Evolutionary conservation across 225 moss, liverwort and hornwort species (phyloP), one percentile per base, ranked within the genome.

Genomic region (Asterella californica): DNA sequence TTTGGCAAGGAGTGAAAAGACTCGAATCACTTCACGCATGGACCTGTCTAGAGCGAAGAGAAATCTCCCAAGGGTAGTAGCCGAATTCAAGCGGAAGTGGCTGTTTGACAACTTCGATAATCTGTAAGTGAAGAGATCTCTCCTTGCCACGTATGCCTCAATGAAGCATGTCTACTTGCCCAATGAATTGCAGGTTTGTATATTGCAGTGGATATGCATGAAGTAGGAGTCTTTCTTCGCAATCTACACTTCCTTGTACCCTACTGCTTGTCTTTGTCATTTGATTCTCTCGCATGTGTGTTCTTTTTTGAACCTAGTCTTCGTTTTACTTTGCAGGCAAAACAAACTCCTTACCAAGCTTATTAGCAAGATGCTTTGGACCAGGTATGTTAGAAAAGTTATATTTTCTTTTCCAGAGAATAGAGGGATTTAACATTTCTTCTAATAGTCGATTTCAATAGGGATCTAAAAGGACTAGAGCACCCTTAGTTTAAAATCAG

Each of bases 321-420:
- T 4, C 65, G 75, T 65, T 27, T n/a, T 19, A 25, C 21, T 65
- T 80, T 83, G 76, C 91, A 91, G 93, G 88, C 85, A 25, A 91
- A 88, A 72, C 96, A 96, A 80, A 94, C 94, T 24, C 94, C 96
- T 53, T 94, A 62, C 60, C 91, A 92, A 17, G 77, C 75, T 52
- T 96, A 96, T 64, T 81, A 94, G 86, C 89, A 92, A 76, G 96
- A 96, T 72, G 75, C 92, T 30, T 79, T 96, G 85, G 76, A 86
- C 37, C 83, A 90, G 92, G 96, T 96, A 84, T 69, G 18, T 52
- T 4, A 53, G 18, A 42, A 21, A 25, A n/a, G 2, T 47, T 30
- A 29, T 29, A 6, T 47, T 63, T 15, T 47, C 24, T 18, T 48
- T 47, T 25, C 42, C 0, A 46, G 36, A 36, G 1, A 70, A 38